A percentile compares a stretch with the other conserved stretches of the same genome.
Evolutionary conservation across 176 grass and related monocot genomes (phyloP).

Genomic region (Lolium multiflorum): DNA sequence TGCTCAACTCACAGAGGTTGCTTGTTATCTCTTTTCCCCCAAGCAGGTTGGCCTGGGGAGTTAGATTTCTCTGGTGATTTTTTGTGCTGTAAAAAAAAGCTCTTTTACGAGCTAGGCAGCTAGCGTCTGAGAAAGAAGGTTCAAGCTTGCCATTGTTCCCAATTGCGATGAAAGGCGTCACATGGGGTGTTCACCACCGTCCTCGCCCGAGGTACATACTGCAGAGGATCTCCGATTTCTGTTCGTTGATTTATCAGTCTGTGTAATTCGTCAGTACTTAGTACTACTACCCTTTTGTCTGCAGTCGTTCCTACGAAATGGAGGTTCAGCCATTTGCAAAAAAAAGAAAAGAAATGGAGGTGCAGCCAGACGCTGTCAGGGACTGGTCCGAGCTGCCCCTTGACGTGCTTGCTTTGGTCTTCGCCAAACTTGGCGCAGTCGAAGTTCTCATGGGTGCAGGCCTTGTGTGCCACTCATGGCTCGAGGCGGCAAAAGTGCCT

Average conservation of each 20-base stretch:
- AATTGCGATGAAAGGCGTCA: background rate
- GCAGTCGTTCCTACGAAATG: conserved; percentile 1
- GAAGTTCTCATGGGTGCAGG: conserved; percentile 29
- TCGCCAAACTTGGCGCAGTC: conserved; percentile 7
- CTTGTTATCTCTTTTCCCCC: background rate
- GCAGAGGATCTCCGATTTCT: background rate
- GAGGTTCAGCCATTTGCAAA: background rate
- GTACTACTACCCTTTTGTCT: background rate
- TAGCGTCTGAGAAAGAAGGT: background rate
- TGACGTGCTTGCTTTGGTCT: conserved; percentile 22
- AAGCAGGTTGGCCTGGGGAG: background rate
- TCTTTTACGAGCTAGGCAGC: background rate
- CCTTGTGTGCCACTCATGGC: conserved; percentile 32
- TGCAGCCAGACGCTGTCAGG: conserved; percentile 3
- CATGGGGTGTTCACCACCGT: background rate
- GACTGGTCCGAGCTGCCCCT: conserved; percentile 20
- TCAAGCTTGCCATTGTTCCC: conserved; percentile 1
- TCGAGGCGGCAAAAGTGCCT: conserved; percentile 2
- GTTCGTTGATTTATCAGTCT: background rate
- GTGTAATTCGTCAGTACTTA: background rate
- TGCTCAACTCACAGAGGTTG: background rate
- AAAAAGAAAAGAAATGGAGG: background rate
- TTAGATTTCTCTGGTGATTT: conserved; percentile 5
- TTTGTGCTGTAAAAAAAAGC: conserved; percentile 3
- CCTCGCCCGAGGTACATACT: background rate